Percentiles rank a stretch among this genome's conserved stretches.
Conservation (phyloP, 2,329 filamentous ascomycete genomes). For the Aphanoascus verrucosus region DNA sequence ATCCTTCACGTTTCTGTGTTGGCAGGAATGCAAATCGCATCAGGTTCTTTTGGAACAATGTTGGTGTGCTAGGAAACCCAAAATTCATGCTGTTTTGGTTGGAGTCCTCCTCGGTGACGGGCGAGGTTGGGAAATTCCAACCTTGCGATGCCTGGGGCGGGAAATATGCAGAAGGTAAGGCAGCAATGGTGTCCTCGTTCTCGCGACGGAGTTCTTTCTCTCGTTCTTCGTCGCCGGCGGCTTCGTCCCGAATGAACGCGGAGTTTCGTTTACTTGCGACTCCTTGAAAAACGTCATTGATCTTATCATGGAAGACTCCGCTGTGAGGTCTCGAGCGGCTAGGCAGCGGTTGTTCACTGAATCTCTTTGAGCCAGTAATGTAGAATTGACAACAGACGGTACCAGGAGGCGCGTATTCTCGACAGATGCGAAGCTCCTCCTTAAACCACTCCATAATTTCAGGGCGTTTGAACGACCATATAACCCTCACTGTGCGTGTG, state of each 20-base stretch:
- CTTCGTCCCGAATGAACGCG: slow-evolving; percentile 69
- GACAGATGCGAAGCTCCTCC: slow-evolving; percentile 83
- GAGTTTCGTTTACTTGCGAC: slow-evolving; percentile 82
- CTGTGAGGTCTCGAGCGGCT: slow-evolving; percentile 50
- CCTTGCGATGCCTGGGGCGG: slow-evolving; percentile 7
- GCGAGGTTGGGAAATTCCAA: slow-evolving; percentile 16
- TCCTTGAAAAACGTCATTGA: slow-evolving; percentile 77
- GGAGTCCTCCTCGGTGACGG: slow-evolving; percentile 12
- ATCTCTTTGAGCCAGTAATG: slow-evolving; percentile 65
- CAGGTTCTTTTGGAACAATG: slow-evolving; percentile 75
- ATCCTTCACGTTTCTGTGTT: slow-evolving; percentile 52
- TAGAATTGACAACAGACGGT: slow-evolving; percentile 91
- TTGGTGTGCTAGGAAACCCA: slow-evolving; percentile 73
- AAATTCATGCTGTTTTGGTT: slow-evolving; percentile 47
- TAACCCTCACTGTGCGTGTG: slow-evolving; percentile 76
- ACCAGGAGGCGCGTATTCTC: slow-evolving; percentile 77
- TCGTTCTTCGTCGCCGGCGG: slow-evolving; percentile 58
- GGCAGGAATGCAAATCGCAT: slow-evolving; percentile 81
- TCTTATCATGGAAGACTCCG: slow-evolving; percentile 69
- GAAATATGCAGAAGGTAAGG: slow-evolving; percentile 51
- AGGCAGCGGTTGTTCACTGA: slow-evolving; percentile 34
- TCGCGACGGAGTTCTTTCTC: slow-evolving; percentile 71
- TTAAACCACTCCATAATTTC: slow-evolving; percentile 98
- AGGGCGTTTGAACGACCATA: slow-evolving; percentile 86
- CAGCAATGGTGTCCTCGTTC: slow-evolving; percentile 73